Evolutionary conservation across 108 stramenopile species (phyloP).

Genomic region (Phaeodactylum tricornutum): DNA sequence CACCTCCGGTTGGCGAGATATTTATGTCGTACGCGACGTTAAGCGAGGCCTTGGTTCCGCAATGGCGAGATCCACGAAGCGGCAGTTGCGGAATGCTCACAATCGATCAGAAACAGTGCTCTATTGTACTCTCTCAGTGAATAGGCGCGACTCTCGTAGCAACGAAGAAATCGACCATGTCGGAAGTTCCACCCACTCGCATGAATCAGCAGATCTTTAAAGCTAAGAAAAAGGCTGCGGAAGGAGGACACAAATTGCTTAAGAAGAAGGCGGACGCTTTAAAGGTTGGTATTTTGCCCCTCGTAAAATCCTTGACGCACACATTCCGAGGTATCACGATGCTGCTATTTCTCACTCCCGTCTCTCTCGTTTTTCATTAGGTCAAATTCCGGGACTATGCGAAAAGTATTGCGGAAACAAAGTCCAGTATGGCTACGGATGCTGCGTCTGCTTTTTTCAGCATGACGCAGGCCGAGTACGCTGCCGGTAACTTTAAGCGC

Average conservation of each 20-base stretch:
- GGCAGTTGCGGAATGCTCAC: too few relatives aligned
- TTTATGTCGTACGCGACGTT: too few relatives aligned
- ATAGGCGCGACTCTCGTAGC: too few relatives aligned
- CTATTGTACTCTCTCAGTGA: too few relatives aligned
- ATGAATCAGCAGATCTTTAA: constrained; percentile 97
- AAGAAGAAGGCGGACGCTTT: constrained; percentile 98
- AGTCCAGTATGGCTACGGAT: constrained; percentile 81
- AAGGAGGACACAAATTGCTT: constrained; percentile 87
- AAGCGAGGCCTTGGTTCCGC: too few relatives aligned
- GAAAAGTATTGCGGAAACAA: constrained; percentile 91
- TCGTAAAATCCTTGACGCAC: too few relatives aligned
- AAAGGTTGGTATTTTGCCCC: constrained; percentile 68
- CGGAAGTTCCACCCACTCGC: constrained; percentile 95
- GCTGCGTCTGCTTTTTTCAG: constrained; percentile 86
- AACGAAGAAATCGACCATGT: constrained; percentile 35
- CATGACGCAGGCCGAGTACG: constrained; percentile 96
- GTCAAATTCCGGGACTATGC: constrained; percentile 94
- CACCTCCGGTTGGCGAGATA: too few relatives aligned
- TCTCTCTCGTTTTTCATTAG: too few relatives aligned
- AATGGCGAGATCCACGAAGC: too few relatives aligned
- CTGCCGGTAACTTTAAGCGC: constrained; percentile 94
- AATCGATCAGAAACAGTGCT: too few relatives aligned
- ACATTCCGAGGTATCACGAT: too few relatives aligned
- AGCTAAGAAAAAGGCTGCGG: constrained; percentile 89
- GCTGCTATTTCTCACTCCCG: too few relatives aligned